Base-by-base conservation (phyloP, 306 rosid species). In the Prunus salicina region DNA sequence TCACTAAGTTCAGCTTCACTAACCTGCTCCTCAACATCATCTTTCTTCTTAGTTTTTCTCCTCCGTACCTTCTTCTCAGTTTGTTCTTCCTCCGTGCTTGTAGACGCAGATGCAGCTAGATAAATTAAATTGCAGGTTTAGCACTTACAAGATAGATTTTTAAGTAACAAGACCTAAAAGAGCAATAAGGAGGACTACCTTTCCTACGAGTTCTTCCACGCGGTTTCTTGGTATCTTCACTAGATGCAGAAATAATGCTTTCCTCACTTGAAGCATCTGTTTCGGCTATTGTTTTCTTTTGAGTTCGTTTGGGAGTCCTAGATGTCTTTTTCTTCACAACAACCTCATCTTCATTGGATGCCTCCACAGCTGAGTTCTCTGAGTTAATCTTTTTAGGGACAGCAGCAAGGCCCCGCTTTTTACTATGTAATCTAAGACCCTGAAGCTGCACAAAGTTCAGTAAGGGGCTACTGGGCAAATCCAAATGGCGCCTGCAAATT, bases 301-400 rank as follows among this genome's bases (percentile, higher is more conserved):
- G 76, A 11, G 88, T 75, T 32, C 77, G 80, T 77, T 82, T 91
- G 30, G 89, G 57, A 64, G 89, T 82, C 80, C 68, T 76, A 61
- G 93, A 27, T 58, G 81, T 75, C 89, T 90, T 92, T 80, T 86
- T 86, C 76, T 84, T 84, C 56, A 77, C 85, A 32, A 80, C 86
- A 62, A 82, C 82, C 81, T 82, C 96, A 69, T 92, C 84, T 18
- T 85, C 93, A 64, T 55, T 64, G n/a, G 84, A 18, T 13, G 77
- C 83, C 51, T 88, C 93, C 51, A 62, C 38, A 47, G 57, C 84
- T 53, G 85, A 81, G 66, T 66, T 84, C 64, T 77, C 81, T 60
- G 87, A 78, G 79, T 82, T 71, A 69, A 89, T 88, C 89, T 81
- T 92, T 89, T 85, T 92, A 51, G 91, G 87, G 83, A 77, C 74